These are phyloP conservation scores for Fereydounia khargensis DNA, from an alignment of 1,284 basidiomycete genomes.

Conservation along the genomic window DNA sequence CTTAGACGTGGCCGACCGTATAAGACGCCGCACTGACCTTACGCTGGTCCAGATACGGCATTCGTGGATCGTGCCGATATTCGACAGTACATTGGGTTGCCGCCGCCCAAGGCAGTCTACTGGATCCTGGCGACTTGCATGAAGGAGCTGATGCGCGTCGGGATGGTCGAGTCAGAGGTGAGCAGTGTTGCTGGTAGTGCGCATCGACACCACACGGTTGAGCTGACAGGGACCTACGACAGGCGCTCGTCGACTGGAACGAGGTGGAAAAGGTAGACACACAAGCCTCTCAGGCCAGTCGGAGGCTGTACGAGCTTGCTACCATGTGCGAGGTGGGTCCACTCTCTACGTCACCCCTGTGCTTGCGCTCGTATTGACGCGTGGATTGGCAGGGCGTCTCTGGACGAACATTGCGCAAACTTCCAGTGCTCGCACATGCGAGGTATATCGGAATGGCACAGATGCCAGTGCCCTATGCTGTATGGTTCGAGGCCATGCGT, in stretches of 20 bases:
- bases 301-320: constrained; percentile 68
- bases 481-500: constrained; percentile 40
- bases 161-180: constrained; percentile 64
- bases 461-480: constrained; percentile 9
- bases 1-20: neutral
- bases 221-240: neutral
- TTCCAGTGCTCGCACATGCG: constrained; percentile 88
- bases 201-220: neutral
- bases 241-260: constrained; percentile 1
- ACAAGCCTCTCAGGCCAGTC: constrained; percentile 53
- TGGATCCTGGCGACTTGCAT: constrained; percentile 86
- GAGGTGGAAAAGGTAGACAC: neutral
- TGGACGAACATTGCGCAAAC: constrained; percentile 79
- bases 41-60: constrained; percentile 69
- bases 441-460: constrained; percentile 65
- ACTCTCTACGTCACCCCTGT: too few species aligned
- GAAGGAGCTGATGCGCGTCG: constrained; percentile 72
- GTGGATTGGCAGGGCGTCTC: too few species aligned
- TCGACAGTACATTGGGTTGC: constrained; percentile 87
- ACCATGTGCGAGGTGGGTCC: constrained; percentile 73
- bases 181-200: too few species aligned
- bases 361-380: too few species aligned
- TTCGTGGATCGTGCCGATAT: constrained; percentile 97
- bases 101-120: constrained; percentile 84
- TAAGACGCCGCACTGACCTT: neutral